These are phyloP conservation scores for Austropuccinia psidii DNA, from an alignment of 1,284 basidiomycete species.

Conservation along the genomic window DNA sequence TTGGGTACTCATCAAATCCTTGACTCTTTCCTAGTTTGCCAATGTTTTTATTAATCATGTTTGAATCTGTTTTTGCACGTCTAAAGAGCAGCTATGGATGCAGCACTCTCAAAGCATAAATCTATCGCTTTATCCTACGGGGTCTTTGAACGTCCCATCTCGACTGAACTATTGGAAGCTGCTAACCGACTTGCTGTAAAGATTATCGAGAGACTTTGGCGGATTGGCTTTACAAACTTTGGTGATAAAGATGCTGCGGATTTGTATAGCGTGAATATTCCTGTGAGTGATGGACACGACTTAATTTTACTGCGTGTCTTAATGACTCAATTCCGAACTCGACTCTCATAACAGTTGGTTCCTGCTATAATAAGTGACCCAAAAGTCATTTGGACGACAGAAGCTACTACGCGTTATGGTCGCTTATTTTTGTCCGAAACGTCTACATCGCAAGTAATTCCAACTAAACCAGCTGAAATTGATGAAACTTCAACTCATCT, in stretches of 20 bases:
- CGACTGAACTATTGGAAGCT: slow-evolving; percentile 4
- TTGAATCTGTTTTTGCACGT: too few species aligned
- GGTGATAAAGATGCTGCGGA: slow-evolving; percentile 13
- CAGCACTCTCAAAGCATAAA: slow-evolving; percentile 22
- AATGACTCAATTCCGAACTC: not conserved
- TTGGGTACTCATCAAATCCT: slow-evolving; percentile 12
- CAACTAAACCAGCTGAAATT: slow-evolving; percentile 1
- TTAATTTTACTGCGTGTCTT: not conserved
- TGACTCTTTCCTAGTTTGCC: not conserved
- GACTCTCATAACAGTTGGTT: slow-evolving; percentile 6
- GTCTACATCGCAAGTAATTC: not conserved
- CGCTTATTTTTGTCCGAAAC: slow-evolving; percentile 9
- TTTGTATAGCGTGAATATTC: slow-evolving; percentile 31
- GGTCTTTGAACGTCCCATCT: slow-evolving; percentile 22
- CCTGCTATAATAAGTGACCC: slow-evolving; percentile 18
- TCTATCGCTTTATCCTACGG: slow-evolving; percentile 27
- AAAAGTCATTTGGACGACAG: slow-evolving; percentile 26
- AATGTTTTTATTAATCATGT: not conserved
- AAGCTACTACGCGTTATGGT: slow-evolving; percentile 13
- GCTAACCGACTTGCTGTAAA: slow-evolving; percentile 28
- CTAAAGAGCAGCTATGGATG: slow-evolving; percentile 23
- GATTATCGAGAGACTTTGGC: slow-evolving; percentile 22
- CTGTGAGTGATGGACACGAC: too few species aligned
- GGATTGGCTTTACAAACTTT: slow-evolving; percentile 1
- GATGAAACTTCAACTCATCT: slow-evolving; percentile 11